phyloP scores from a whole-genome alignment of 129 eudicot genomes.

The Gnaphalium uliginosum region DNA sequence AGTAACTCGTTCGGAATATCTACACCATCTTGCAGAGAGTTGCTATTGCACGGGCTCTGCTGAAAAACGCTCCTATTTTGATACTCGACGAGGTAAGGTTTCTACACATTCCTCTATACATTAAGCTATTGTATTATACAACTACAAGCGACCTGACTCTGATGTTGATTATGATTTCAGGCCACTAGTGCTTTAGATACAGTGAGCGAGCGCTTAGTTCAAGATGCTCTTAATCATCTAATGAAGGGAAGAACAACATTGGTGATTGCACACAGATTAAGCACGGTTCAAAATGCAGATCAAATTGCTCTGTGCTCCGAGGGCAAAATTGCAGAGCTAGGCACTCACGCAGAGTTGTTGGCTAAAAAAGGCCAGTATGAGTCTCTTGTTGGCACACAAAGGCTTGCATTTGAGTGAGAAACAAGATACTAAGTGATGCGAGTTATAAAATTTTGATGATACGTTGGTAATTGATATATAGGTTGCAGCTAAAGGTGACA shows the following conservation, averaged over 20 bases:
- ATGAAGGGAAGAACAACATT: slow-evolving; percentile 97
- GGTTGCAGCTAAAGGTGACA: no score
- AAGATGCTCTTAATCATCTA: slow-evolving; percentile 78
- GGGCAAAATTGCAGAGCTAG: slow-evolving; percentile 84
- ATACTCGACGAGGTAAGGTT: slow-evolving; percentile 85
- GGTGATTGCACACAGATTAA: slow-evolving; percentile 96
- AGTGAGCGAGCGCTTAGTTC: slow-evolving; percentile 85
- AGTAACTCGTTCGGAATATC: slow-evolving; percentile 7
- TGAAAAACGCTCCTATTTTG: slow-evolving; percentile 87
- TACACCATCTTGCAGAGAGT: slow-evolving; percentile 61
- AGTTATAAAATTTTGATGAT: no score
- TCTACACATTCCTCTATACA: neutral
- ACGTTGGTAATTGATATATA: no score
- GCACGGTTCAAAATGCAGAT: slow-evolving; percentile 96
- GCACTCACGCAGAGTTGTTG: slow-evolving; percentile 77
- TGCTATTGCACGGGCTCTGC: slow-evolving; percentile 96
- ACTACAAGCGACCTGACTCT: neutral
- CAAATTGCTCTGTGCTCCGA: slow-evolving; percentile 91
- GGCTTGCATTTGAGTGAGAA: slow-evolving; percentile 90
- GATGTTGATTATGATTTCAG: slow-evolving; percentile 39
- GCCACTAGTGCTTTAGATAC: slow-evolving; percentile 99
- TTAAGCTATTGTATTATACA: neutral
- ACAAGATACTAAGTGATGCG: neutral
- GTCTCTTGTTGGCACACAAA: slow-evolving; percentile 81
- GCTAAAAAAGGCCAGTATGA: slow-evolving; percentile 69